Percentiles rank a stretch among this genome's conserved stretches.
Conservation (phyloP, 1,284 basidiomycete genomes). For the Naganishia cerealis region DNA sequence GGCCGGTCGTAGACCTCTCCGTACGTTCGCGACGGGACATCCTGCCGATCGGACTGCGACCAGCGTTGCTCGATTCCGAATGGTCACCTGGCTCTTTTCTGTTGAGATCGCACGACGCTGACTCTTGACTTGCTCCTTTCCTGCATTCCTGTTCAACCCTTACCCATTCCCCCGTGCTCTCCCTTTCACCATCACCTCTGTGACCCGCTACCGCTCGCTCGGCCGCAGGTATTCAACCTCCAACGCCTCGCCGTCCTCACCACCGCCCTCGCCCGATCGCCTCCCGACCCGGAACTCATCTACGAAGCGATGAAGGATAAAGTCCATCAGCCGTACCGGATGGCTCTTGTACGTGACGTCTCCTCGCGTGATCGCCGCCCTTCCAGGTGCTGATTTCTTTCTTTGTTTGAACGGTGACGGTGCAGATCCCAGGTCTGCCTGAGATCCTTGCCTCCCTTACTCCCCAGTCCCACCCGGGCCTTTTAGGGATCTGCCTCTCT, state of each 20-base stretch:
- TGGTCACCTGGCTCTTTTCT: too few species aligned
- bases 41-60: neutral
- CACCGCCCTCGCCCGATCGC: slow-evolving; percentile 83
- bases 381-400: neutral
- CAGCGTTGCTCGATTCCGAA: neutral
- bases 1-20: too few species aligned
- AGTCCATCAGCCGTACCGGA: slow-evolving; percentile 95
- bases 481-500: slow-evolving; percentile 94
- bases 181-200: neutral
- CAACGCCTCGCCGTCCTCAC: slow-evolving; percentile 97
- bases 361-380: neutral
- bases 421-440: slow-evolving; percentile 88
- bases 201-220: neutral
- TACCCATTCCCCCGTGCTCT: neutral
- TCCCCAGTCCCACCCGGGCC: slow-evolving; percentile 81
- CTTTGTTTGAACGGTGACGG: slow-evolving; percentile 14
- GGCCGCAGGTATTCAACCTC: slow-evolving; percentile 85
- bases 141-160: neutral
- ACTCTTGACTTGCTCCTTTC: neutral
- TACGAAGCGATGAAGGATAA: slow-evolving; percentile 99
- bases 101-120: neutral
- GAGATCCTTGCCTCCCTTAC: slow-evolving; percentile 86
- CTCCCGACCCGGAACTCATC: slow-evolving; percentile 89
- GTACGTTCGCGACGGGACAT: too few species aligned
- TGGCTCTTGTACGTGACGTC: slow-evolving; percentile 65